Conservation (phyloP, 768 basidiomycete genomes). For the Suillus alpinus region DNA sequence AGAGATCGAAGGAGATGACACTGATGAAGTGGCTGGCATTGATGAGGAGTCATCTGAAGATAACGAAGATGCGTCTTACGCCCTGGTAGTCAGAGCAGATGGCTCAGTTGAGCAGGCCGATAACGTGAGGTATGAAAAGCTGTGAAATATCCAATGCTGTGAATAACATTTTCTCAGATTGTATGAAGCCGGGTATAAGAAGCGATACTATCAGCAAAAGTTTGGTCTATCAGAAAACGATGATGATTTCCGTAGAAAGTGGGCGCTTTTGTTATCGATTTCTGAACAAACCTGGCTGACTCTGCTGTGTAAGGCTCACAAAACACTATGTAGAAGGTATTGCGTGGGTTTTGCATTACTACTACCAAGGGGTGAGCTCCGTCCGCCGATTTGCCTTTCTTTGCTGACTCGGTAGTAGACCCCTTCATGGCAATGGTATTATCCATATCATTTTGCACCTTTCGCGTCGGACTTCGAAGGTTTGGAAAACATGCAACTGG, state of each 20-base stretch:
- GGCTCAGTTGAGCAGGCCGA: constrained; percentile 95
- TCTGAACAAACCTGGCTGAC: constrained; percentile 5
- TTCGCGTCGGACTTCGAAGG: constrained; percentile 94
- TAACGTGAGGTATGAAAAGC: constrained; percentile 72
- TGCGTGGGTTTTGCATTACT: constrained; percentile 94
- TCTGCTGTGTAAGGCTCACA: constrained; percentile 54
- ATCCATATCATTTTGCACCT: constrained; percentile 97
- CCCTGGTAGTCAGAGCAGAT: constrained; percentile 81
- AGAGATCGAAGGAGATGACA: constrained; percentile 42
- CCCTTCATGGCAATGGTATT: constrained; percentile 98
- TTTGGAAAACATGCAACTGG: constrained; percentile 72
- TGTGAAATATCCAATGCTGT: background rate
- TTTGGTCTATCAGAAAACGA: constrained; percentile 79
- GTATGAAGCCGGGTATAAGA: constrained; percentile 95
- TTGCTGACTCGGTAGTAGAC: constrained; percentile 43
- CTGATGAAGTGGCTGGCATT: constrained; percentile 22
- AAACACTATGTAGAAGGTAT: constrained; percentile 90
- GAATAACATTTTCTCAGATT: constrained; percentile 47
- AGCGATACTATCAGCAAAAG: constrained; percentile 93
- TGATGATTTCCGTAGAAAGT: constrained; percentile 71
- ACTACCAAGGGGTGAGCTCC: constrained; percentile 89
- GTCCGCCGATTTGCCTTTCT: constrained; percentile 1
- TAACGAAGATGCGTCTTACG: constrained; percentile 46
- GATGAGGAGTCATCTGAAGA: constrained; percentile 42
- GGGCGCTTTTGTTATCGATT: constrained; percentile 20